phyloP scores from a whole-genome alignment of 257 asterid species.

The Coffea canephora region DNA sequence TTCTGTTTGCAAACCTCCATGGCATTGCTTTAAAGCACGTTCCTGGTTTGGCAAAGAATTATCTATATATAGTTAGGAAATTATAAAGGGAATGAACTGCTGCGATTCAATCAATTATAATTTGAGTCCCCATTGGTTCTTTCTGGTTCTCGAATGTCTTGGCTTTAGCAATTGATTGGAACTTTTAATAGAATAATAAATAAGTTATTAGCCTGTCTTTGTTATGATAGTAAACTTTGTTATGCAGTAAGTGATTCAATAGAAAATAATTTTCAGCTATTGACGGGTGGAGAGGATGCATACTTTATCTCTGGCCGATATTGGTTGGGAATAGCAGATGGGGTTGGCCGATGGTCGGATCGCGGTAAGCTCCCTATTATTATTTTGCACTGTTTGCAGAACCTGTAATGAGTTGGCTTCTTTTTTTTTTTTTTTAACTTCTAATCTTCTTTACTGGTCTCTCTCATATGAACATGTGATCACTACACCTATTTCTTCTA shows the following conservation, averaged over 20 bases:
- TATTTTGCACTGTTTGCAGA: not conserved
- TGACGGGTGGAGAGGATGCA: conserved; percentile 98
- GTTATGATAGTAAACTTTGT: not conserved
- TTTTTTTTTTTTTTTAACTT: not conserved
- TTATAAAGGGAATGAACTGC: not conserved
- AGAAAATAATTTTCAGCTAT: conserved; percentile 81
- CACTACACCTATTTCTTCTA: not conserved
- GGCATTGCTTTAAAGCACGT: not conserved
- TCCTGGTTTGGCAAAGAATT: not conserved
- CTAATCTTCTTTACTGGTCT: not conserved
- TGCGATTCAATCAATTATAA: not conserved
- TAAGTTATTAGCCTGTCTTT: conserved; percentile 1
- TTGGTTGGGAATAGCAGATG: conserved; percentile 96
- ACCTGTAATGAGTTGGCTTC: not conserved
- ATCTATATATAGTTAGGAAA: not conserved
- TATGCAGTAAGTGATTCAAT: conserved; percentile 42
- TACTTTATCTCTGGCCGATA: conserved; percentile 57
- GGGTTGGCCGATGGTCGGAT: conserved; percentile 78
- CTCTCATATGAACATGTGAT: not conserved
- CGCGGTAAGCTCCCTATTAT: conserved; percentile 48
- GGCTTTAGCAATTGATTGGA: not conserved
- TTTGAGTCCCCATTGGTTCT: not conserved
- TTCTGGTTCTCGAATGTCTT: not conserved
- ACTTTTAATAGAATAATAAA: not conserved
- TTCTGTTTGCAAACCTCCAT: not conserved